These are phyloP conservation scores for Bretziella fagacearum DNA, from an alignment of 2,329 filamentous ascomycete species.

Conservation along the genomic window DNA sequence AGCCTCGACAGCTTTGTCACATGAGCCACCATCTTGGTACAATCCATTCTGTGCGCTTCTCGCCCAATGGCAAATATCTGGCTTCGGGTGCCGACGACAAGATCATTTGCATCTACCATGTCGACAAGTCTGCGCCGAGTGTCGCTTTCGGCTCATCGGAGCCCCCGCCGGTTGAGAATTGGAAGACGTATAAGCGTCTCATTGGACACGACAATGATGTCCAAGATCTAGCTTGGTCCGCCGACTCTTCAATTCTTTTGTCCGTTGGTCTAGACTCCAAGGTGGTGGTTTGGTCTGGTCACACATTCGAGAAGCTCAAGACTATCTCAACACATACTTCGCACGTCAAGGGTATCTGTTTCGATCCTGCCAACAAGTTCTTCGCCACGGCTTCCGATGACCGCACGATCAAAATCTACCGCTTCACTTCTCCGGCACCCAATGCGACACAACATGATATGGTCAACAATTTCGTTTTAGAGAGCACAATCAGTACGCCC, in stretches of 20 bases:
- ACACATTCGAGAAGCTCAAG: conserved; percentile 96
- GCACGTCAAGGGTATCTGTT: conserved; percentile 96
- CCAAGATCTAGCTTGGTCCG: conserved; percentile 92
- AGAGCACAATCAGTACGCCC: conserved; percentile 74
- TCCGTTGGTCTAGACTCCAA: conserved; percentile 96
- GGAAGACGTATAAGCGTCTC: conserved; percentile 84
- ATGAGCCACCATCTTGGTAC: conserved; percentile 98
- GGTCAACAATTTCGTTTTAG: conserved; percentile 88
- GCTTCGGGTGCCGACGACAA: conserved; percentile 97
- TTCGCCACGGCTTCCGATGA: conserved; percentile 97
- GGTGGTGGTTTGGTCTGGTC: conserved; percentile 93
- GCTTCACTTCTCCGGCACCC: conserved; percentile 77
- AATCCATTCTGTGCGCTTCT: conserved; percentile 94
- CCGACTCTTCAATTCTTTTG: conserved; percentile 85
- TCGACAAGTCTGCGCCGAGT: conserved; percentile 66
- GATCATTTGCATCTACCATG: conserved; percentile 91
- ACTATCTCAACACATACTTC: conserved; percentile 84
- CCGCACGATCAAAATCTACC: conserved; percentile 88
- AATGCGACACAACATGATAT: conserved; percentile 92
- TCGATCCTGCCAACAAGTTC: conserved; percentile 97
- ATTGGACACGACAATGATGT: conserved; percentile 98
- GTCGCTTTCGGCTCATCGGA: conserved; percentile 78
- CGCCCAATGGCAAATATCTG: conserved; percentile 82
- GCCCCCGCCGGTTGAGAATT: conserved; percentile 86
- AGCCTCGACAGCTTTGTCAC: conserved; percentile 84